A percentile compares a stretch with the other conserved stretches of the same genome.
phyloP scores from a whole-genome alignment of 2,329 filamentous ascomycete species.

The Fusarium tanahbumbuense region DNA sequence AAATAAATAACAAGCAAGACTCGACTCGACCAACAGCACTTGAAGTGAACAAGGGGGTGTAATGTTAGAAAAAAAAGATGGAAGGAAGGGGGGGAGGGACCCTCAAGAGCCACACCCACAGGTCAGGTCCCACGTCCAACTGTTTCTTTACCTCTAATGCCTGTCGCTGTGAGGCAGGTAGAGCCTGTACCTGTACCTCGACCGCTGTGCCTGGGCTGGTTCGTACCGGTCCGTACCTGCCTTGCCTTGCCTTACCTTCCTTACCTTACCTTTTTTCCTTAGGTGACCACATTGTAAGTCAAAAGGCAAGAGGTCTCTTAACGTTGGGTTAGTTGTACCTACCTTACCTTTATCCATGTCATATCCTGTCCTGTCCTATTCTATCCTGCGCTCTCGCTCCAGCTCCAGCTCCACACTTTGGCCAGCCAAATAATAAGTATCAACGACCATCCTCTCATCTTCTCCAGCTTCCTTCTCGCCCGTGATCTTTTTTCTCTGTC shows the following conservation, averaged over 20 bases:
- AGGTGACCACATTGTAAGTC: constrained; percentile 22
- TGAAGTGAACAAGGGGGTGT: constrained; percentile 43
- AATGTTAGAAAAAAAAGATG: constrained; percentile 8
- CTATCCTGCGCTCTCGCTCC: constrained; percentile 25
- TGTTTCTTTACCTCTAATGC: constrained; percentile 17
- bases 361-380: not conserved
- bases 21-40: constrained; percentile 38
- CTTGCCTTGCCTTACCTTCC: constrained; percentile 16
- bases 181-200: constrained; percentile 24
- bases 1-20: constrained; percentile 34
- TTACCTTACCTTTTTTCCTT: not conserved
- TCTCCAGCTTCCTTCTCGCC: constrained; percentile 37
- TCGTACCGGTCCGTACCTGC: constrained; percentile 15
- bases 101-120: constrained; percentile 43
- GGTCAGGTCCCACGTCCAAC: constrained; percentile 40
- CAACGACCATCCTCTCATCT: constrained; percentile 47
- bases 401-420: constrained; percentile 45
- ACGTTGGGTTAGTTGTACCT: constrained; percentile 5
- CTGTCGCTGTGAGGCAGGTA: constrained; percentile 21
- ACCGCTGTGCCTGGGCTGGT: constrained; percentile 24
- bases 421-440: constrained; percentile 47
- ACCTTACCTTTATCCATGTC: constrained; percentile 29
- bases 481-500: constrained; percentile 33
- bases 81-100: constrained; percentile 29
- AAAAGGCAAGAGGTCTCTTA: constrained; percentile 2